Conservation (phyloP, 345 rosid genomes). For the Euclidium syriacum region DNA sequence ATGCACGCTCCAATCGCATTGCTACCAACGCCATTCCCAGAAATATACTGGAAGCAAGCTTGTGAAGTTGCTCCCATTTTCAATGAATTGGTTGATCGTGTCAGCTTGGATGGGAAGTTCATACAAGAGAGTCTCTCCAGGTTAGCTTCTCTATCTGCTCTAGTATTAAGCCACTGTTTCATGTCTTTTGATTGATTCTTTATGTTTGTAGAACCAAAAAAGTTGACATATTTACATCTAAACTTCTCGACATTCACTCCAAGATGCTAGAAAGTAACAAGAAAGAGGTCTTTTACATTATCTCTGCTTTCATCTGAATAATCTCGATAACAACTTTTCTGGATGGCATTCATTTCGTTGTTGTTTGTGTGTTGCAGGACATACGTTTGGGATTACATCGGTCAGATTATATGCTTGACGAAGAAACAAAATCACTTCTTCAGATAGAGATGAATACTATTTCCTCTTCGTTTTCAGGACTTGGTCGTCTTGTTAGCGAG, state of each 20-base stretch:
- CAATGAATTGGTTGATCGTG: constrained; percentile 91
- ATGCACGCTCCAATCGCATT: constrained; percentile 84
- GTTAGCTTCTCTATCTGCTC: constrained; percentile 29
- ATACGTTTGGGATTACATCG: constrained; percentile 93
- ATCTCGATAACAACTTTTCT: background rate
- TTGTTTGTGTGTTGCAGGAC: constrained; percentile 47
- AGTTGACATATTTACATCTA: constrained; percentile 84
- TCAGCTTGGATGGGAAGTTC: constrained; percentile 87
- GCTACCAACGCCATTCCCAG: constrained; percentile 70
- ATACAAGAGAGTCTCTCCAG: constrained; percentile 78
- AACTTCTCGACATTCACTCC: constrained; percentile 89
- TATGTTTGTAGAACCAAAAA: constrained; percentile 66
- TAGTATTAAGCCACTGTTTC: background rate
- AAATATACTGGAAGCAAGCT: constrained; percentile 67
- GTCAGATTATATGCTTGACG: constrained; percentile 99
- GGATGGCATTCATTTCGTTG: background rate
- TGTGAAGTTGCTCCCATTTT: constrained; percentile 88
- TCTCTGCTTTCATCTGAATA: background rate
- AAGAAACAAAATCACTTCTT: constrained; percentile 81
- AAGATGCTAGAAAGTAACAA: constrained; percentile 80
- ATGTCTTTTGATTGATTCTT: constrained; percentile 3
- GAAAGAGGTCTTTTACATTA: constrained; percentile 52
- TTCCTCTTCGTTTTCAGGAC: constrained; percentile 80
- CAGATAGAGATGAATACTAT: constrained; percentile 95
- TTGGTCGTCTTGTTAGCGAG: constrained; percentile 62